Percentiles rank a stretch among this genome's conserved stretches.
phyloP scores from a whole-genome alignment of 331 rosid species.

The Erythrophleum ivorense region DNA sequence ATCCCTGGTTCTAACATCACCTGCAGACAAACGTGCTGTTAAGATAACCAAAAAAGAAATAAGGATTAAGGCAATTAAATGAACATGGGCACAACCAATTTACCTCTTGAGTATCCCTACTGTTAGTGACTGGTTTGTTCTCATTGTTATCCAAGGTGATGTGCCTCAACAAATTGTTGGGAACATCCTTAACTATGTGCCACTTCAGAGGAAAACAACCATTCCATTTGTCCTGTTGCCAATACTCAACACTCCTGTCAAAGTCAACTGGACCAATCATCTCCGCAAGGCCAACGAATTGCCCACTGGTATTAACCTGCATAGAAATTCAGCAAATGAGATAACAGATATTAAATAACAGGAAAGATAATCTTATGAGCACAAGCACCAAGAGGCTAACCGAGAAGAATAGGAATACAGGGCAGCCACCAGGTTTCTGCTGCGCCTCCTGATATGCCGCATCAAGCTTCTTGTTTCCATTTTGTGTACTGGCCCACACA shows the following conservation, averaged over 20 bases:
- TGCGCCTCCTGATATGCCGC: constrained; percentile 25
- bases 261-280: constrained; percentile 26
- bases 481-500: constrained; percentile 32
- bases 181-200: constrained; percentile 29
- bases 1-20: constrained; percentile 25
- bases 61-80: background rate
- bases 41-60: background rate
- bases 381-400: background rate
- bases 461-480: constrained; percentile 29
- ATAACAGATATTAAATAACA: background rate
- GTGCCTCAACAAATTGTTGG: constrained; percentile 30
- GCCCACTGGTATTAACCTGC: constrained; percentile 27
- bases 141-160: constrained; percentile 32
- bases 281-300: constrained; percentile 31
- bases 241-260: constrained; percentile 26
- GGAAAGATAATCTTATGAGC: too few relatives aligned
- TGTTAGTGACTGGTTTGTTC: constrained; percentile 26
- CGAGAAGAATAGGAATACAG: constrained; percentile 28
- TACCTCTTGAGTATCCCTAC: constrained; percentile 31
- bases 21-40: background rate
- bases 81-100: background rate
- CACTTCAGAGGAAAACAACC: constrained; percentile 26
- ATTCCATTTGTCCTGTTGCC: constrained; percentile 32
- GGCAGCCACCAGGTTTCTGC: constrained; percentile 21
- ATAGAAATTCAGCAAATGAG: constrained; percentile 2